phyloP scores from a whole-genome alignment of 108 stramenopile genomes.

The Hondaea fermentalgiana region DNA sequence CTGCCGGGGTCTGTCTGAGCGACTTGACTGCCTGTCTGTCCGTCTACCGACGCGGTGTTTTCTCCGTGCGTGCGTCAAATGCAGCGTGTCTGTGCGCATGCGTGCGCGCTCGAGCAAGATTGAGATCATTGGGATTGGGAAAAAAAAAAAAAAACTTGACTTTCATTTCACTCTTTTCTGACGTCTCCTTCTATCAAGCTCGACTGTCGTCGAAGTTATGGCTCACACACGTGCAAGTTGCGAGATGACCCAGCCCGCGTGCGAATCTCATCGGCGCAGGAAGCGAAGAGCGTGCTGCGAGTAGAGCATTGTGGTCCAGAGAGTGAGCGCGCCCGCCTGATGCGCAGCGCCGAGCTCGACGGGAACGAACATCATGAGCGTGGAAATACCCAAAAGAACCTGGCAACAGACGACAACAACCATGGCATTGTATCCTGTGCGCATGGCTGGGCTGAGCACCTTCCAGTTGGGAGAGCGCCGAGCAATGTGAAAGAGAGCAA shows the following conservation, averaged over 20 bases:
- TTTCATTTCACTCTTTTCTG: too few relatives aligned
- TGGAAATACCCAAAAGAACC: constrained; percentile 82
- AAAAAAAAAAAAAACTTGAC: too few relatives aligned
- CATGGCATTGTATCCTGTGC: constrained; percentile 63
- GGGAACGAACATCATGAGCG: constrained; percentile 88
- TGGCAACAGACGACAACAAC: constrained; percentile 69
- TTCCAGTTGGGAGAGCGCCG: constrained; percentile 23
- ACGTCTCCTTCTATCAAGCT: too few relatives aligned
- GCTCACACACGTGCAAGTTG: neutral
- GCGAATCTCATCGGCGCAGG: neutral
- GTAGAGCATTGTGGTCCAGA: constrained; percentile 16
- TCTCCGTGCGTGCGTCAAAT: too few relatives aligned
- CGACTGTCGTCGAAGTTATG: neutral
- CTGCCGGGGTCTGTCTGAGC: too few relatives aligned
- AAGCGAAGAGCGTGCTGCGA: constrained; percentile 3
- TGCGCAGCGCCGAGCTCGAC: constrained; percentile 82
- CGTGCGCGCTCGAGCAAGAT: too few relatives aligned
- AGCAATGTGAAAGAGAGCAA: constrained; percentile 48
- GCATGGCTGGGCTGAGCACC: constrained; percentile 23
- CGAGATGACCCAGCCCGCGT: neutral
- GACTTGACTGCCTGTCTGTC: too few relatives aligned
- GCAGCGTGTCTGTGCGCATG: too few relatives aligned
- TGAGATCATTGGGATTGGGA: too few relatives aligned
- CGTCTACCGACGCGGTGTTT: too few relatives aligned
- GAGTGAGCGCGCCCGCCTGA: constrained; percentile 77